Evolutionary conservation across 345 rosid genomes (phyloP), one percentile per base, ranked within the genome.

Genomic region (Lepidium aucheri): DNA sequence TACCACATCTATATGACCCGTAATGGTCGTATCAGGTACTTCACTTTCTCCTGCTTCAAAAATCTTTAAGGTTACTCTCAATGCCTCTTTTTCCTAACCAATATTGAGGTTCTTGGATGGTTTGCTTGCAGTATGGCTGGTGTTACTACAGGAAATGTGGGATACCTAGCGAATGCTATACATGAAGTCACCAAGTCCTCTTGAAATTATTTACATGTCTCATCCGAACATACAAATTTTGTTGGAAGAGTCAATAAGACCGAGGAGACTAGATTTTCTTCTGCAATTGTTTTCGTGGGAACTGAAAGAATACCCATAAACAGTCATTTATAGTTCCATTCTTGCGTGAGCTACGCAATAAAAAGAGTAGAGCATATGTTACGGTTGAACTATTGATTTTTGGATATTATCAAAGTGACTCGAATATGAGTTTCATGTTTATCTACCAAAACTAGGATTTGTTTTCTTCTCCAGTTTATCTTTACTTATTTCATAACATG

Each of bases 1-100:
- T 93, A 72, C 75, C 97, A 88, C 67, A 90, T 93, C 56, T 93
- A 90, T 65, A 53, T 90, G 94, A 90, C 98, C 8, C 88, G 97
- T 15, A 93, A 93, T 49, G 97, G 97, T 38, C 89, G 97, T 58
- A 90, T 93, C 69, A 90, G 97, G 97, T 93, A 76, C 69, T 51
- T 5, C 2, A 15, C 53, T 41, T 32, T 41, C 45, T 3, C 13
- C 15, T 35, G 3, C 20, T 61, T 45, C 30, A 17, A 0, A n/a
- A 18, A 44, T 60, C 15, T 43, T 39, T 5, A 14, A 59, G 1
- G n/a, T 62, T 26, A 60, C 9, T 8, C 1, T 20, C 36, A 33
- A 20, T 34, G 18, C n/a, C 28, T 24, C 36, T 2, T 2, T 44
- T 6, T n/a, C 5, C 15, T 11, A 20, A 20, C 20, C 47, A 50